Base-by-base conservation (phyloP, 768 basidiomycete genomes). In the Cystobasidium tubakii region DNA sequence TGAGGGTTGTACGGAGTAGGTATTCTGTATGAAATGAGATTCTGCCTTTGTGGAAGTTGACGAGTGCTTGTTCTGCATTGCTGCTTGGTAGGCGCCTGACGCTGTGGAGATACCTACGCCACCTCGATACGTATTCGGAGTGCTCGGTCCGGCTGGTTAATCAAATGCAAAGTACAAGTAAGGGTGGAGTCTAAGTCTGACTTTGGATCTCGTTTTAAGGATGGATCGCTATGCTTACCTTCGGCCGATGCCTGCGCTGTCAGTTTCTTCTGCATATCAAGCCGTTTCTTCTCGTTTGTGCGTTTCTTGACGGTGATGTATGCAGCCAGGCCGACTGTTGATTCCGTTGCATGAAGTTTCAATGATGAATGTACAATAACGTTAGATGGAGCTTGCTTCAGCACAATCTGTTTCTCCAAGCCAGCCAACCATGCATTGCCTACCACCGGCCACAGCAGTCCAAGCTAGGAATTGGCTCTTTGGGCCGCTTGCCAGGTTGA, bases 391-490 rank as follows among this genome's bases (percentile, higher is more conserved):
- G 4, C 4, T 50, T 19, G 46, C 46, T 50, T 50, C 46, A 50
- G 15, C 46, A 9, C 9, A n/a, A 39, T 39, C n/a, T n/a, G n/a
- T n/a, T n/a, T 12, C 46, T 50, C 17, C 23, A 6, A 2, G 57
- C 29, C 6, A 25, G 57, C 13, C 13, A n/a, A n/a, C 6, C 33
- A 29, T 12, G 33, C 13, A 43, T 19, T 67, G 33, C 46, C 17
- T 54, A 67, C 66, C 43, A 43, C 42, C 66, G 12, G 50, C 50
- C 19, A 67, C 31, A 50, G 21, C 66, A 12, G 66, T 67, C 66
- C 66, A 67, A 21, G 66, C 66, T 34, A 43, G 12, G 50, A 67
- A 53, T 29, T 67, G 66, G 27, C n/a, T 25, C 10, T 36, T 23
- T 7, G 66, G 66, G 7, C 66, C 44, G 17, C 31, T 67, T 54